Evolutionary conservation across 2,329 filamentous ascomycete genomes (phyloP), one percentile per base, ranked within the genome.

Genomic region (Diaporthe helianthi): DNA sequence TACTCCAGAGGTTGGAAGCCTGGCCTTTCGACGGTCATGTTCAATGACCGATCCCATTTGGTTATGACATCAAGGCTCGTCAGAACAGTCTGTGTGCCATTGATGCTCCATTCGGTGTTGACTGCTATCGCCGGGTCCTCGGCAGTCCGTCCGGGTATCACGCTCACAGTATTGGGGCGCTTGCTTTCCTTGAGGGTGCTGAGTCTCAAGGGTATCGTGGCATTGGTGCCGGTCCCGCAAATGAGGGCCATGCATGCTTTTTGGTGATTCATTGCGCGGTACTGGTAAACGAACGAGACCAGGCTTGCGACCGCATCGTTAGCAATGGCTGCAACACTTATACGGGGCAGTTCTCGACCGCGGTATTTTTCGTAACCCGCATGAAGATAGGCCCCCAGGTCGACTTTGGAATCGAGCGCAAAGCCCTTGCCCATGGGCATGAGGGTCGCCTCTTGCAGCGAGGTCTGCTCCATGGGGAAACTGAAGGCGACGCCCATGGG

Each of bases 81-180:
- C 66, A 95, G 81, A 0, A 92, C 91, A 8, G 85, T 83, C n/a
- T 89, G 89, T 2, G 92, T 89, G 8, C 92, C 92, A 31, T 90
- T 90, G 74, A 96, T 93, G 64, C 90, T 92, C 90, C 92, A 94
- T 79, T 96, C 93, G 0, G 93, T 95, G 76, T 95, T 95, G 72
- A 95, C 89, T 5, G 93, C 87, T 17, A 94, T 90, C 73, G 88
- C 90, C n/a, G 86, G 81, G 8, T 91, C 84, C 1, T 83, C 73
- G 26, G 72, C 73, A 68, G 80, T 78, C 71, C 80, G 80, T 17
- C 80, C 84, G 19, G 83, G 83, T 44, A 87, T 79, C 8, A 84
- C 79, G 70, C 82, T 82, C 54, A 88, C 80, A 51, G 80, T 83
- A 72, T 75, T 79, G 63, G 81, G 88, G 74, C 83, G 79, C 77